Base-by-base conservation (phyloP, 1,284 basidiomycete genomes). In the Ustilago vetiveriae region DNA sequence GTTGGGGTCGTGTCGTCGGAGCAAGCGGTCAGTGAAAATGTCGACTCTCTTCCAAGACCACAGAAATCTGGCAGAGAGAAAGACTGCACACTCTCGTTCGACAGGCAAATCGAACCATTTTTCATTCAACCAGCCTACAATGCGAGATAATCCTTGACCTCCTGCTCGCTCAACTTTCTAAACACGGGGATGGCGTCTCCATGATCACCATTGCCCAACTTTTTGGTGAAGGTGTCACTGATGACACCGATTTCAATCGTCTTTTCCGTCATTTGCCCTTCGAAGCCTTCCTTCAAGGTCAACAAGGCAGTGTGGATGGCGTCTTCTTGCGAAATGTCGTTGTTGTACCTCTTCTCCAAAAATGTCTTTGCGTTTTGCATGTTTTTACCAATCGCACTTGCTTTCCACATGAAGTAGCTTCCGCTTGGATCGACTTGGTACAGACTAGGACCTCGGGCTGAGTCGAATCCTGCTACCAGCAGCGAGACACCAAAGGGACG, bases 361-460 rank as follows among this genome's bases (percentile, higher is more conserved):
- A 98, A 98, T 2, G 96, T 98, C 85, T 98, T 98, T 49, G 94
- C 96, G 81, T 98, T 99, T 51, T 94, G 89, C 92, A 98, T 98
- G 84, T 98, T 98, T 86, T 98, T 98, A 35, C 96, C 96, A 78
- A 98, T 98, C 14, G 96, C 96, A 81, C 92, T 95, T 13, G 96
- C 96, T 84, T 98, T 99, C 96, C 96, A 99, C 46, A 96, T 94
- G 84, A 93, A 99, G 48, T 75, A 81, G 42, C 92, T 94, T 41
- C 96, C 96, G 41, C 93, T 96, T 17, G 96, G 96, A 85, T 99
- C 96, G 51, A 99, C 95, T 84, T 99, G 96, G 85, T 96, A 98
- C 65, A 98, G 86, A 32, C 89, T 91, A 68, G 94, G 92, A 16
- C 95, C 95, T 19, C 93, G 89, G 81, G 90, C 90, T 74, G 86